A percentile compares a stretch with the other conserved stretches of the same genome.
phyloP scores from a whole-genome alignment of 2,329 filamentous ascomycete genomes.

The Monilinia polystroma region DNA sequence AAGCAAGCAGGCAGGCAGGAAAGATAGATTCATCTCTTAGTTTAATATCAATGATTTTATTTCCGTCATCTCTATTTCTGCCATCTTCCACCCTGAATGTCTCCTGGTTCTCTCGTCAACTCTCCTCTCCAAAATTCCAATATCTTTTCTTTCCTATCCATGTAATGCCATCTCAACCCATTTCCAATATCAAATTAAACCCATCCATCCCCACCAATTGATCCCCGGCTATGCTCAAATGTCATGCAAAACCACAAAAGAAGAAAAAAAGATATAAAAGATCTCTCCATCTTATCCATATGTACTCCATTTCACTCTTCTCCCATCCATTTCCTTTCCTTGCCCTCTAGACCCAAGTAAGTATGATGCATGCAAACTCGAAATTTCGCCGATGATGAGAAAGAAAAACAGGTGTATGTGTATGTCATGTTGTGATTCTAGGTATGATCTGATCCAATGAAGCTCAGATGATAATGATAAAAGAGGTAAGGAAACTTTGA shows the following conservation, averaged over 20 bases:
- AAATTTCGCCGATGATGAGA: neutral
- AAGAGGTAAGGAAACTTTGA: neutral
- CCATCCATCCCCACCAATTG: neutral
- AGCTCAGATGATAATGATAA: neutral
- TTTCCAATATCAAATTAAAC: slow-evolving; percentile 11
- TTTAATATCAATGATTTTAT: neutral
- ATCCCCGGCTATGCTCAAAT: neutral
- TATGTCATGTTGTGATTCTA: neutral
- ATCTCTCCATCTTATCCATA: neutral
- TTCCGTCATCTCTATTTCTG: neutral
- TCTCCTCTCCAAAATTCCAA: neutral
- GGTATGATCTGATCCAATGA: neutral
- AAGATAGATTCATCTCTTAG: neutral
- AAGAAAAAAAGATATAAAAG: neutral
- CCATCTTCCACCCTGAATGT: neutral
- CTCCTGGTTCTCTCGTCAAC: neutral
- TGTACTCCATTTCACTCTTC: neutral
- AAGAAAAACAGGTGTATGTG: neutral
- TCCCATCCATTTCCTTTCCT: neutral
- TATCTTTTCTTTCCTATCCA: slow-evolving; percentile 3
- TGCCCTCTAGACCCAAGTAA: neutral
- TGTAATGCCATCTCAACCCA: neutral
- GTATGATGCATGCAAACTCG: neutral
- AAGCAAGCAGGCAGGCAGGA: too few species aligned
- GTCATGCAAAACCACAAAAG: neutral